phyloP scores from a whole-genome alignment of 176 grass and related monocot species.

The bread wheat (Triticum aestivum) region DNA sequence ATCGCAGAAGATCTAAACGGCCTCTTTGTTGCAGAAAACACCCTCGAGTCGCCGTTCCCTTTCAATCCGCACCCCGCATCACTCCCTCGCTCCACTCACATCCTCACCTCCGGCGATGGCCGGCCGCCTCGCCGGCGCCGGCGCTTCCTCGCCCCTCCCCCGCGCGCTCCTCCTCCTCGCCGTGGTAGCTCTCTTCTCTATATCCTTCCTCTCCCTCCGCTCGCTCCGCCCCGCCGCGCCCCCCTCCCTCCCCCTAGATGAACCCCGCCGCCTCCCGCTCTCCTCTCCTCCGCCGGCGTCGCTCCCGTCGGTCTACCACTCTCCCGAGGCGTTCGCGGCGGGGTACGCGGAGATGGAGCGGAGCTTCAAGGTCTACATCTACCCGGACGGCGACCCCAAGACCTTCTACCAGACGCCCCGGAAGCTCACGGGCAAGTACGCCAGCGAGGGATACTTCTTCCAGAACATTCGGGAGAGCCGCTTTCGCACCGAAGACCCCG shows the following conservation, averaged over 20 bases:
- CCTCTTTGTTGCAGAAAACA: conserved; percentile 14
- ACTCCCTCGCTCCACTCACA: background rate
- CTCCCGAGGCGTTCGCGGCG: conserved; percentile 46
- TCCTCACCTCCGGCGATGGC: conserved; percentile 48
- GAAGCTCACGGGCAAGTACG: conserved; percentile 97
- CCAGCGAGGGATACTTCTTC: conserved; percentile 97
- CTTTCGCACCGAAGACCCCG: conserved; percentile 69
- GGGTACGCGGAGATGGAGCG: conserved; percentile 73
- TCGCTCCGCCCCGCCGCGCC: conserved; percentile 49
- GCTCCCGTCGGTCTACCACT: conserved; percentile 49
- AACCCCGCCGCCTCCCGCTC: background rate
- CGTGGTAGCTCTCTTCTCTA: conserved; percentile 37
- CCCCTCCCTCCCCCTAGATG: conserved; percentile 14
- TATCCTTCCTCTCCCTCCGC: conserved; percentile 55
- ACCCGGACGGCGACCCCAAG: conserved; percentile 88
- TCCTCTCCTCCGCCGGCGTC: background rate
- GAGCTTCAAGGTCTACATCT: conserved; percentile 81
- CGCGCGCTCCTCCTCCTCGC: conserved; percentile 47
- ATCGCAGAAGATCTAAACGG: background rate
- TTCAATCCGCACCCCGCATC: conserved; percentile 24
- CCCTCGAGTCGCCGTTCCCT: background rate
- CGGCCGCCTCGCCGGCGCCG: conserved; percentile 35
- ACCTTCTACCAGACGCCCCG: conserved; percentile 96
- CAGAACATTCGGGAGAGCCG: conserved; percentile 90
- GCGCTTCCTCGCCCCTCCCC: conserved; percentile 20